Conservation (phyloP, 345 rosid genomes). For the Acer campestre region DNA sequence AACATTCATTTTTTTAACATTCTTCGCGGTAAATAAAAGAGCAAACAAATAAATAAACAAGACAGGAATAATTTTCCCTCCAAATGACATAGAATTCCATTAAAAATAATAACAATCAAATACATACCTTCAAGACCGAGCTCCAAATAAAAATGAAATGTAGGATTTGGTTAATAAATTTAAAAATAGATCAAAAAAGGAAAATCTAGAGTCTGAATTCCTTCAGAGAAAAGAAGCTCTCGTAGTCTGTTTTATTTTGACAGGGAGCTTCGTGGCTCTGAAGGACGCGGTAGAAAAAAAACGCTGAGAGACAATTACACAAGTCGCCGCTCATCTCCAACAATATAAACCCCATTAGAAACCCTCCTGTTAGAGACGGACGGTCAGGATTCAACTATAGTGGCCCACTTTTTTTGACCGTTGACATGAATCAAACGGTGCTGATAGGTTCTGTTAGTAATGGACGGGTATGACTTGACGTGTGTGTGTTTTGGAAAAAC, state of each 20-base stretch:
- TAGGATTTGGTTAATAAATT: neutral
- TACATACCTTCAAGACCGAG: conserved; percentile 20
- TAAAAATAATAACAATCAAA: neutral
- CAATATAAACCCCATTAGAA: neutral
- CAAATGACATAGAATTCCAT: neutral
- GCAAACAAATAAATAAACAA: neutral
- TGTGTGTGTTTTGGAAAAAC: too few species aligned
- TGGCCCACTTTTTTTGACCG: neutral
- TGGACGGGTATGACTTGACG: neutral
- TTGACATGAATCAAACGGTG: neutral
- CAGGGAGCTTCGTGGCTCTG: neutral
- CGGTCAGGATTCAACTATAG: neutral
- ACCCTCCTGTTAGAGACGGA: neutral
- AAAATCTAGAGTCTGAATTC: neutral
- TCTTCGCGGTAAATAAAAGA: neutral
- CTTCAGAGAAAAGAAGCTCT: neutral
- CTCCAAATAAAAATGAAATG: conserved; percentile 10
- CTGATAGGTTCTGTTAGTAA: neutral
- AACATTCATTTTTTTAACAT: neutral
- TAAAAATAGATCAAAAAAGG: neutral
- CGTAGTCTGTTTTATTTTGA: neutral
- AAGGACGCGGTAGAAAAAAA: neutral
- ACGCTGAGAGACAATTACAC: neutral
- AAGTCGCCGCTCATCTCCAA: neutral
- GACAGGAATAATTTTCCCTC: conserved; percentile 1